Evolutionary conservation across 805 yeast genomes (phyloP).

Genomic region (Saccharomycopsis sp.): DNA sequence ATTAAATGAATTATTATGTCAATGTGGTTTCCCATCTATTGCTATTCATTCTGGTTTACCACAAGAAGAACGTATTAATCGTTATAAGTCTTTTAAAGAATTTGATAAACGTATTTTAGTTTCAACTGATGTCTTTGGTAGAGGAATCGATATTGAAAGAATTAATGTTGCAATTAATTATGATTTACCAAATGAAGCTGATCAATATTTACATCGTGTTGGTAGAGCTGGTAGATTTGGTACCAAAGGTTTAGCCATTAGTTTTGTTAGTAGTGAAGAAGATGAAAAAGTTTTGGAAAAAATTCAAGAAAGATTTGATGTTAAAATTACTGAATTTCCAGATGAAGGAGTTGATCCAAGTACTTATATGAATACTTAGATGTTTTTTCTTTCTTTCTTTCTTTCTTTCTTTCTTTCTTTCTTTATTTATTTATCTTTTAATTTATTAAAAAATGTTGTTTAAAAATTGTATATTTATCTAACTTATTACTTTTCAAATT

Average conservation of each 20-base stretch:
- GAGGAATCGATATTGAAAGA: constrained; percentile 99
- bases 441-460: too few relatives aligned
- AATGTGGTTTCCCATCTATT: constrained; percentile 93
- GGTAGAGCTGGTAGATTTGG: constrained; percentile 99
- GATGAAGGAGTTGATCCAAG: constrained; percentile 97
- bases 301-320: constrained; percentile 96
- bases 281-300: constrained; percentile 85
- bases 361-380: constrained; percentile 89
- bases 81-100: constrained; percentile 93
- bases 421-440: not conserved
- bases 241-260: constrained; percentile 94
- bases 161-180: constrained; percentile 96
- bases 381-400: not conserved
- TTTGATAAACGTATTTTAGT: constrained; percentile 98
- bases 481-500: too few relatives aligned
- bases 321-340: constrained; percentile 89
- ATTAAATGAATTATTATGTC: constrained; percentile 78
- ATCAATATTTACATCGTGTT: constrained; percentile 96
- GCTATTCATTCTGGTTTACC: constrained; percentile 93
- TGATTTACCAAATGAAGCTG: constrained; percentile 93
- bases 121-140: constrained; percentile 95
- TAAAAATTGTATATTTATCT: too few relatives aligned
- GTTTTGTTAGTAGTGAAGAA: constrained; percentile 75
- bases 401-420: too few relatives aligned
- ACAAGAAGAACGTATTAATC: constrained; percentile 96